Evolutionary conservation across 75 land plant genomes (phyloP).

Genomic region (Pinus taeda): DNA sequence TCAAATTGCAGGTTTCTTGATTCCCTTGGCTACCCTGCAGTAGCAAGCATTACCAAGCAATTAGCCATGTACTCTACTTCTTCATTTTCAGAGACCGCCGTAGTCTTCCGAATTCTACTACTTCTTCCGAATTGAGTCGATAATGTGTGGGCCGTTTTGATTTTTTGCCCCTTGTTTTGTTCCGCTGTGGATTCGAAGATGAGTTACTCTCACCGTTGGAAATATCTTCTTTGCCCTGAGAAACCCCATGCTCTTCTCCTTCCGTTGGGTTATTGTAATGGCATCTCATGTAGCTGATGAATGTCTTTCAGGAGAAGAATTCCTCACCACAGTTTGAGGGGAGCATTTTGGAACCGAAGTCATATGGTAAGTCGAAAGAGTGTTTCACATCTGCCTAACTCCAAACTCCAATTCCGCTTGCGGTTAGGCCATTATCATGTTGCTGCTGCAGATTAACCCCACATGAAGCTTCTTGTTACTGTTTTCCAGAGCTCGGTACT

Average conservation of each 20-base stretch:
- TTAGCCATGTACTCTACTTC: slow-evolving; percentile 20
- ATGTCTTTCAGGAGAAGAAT: slow-evolving; percentile 76
- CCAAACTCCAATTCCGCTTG: not conserved
- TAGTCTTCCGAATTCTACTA: too few species aligned
- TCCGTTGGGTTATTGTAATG: slow-evolving; percentile 28
- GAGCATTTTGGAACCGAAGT: not conserved
- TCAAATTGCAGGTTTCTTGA: not conserved
- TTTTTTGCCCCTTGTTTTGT: not conserved
- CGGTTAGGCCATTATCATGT: not conserved
- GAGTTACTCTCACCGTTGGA: slow-evolving; percentile 13
- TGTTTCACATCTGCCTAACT: slow-evolving; percentile 2
- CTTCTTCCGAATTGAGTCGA: too few species aligned
- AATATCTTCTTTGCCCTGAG: slow-evolving; percentile 14
- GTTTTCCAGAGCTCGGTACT: too few species aligned
- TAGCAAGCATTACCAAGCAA: slow-evolving; percentile 30
- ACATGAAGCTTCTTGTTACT: not conserved
- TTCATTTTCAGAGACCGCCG: too few species aligned
- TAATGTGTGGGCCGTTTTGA: not conserved
- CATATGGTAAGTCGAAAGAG: not conserved
- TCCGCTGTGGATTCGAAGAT: slow-evolving; percentile 7
- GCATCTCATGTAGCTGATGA: slow-evolving; percentile 80
- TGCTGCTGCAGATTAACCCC: not conserved
- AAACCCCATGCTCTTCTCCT: slow-evolving; percentile 29
- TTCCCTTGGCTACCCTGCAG: slow-evolving; percentile 12
- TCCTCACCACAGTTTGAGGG: slow-evolving; percentile 45